Evolutionary conservation across 176 grass and related monocot species (phyloP).

Genomic region (Neostapfia colusana): DNA sequence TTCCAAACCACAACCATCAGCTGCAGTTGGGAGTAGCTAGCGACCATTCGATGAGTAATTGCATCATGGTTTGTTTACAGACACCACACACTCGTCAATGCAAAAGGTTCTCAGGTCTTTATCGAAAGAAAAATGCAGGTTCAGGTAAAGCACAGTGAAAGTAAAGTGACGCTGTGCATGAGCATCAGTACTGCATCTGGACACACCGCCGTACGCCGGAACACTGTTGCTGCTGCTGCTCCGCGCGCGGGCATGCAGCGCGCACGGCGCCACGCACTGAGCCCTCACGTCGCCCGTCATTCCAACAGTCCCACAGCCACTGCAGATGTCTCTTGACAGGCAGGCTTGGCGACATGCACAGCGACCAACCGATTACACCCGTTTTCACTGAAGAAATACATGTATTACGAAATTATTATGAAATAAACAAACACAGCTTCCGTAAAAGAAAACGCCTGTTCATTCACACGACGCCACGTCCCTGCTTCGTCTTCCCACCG

Average conservation of each 20-base stretch:
- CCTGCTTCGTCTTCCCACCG: neutral
- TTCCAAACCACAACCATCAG: too few relatives aligned
- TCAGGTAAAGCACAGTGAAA: too few relatives aligned
- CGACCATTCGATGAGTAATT: too few relatives aligned
- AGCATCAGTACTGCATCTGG: neutral
- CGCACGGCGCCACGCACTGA: slow-evolving; percentile 12
- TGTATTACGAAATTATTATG: neutral
- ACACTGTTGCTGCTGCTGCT: slow-evolving; percentile 1
- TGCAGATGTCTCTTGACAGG: too few relatives aligned
- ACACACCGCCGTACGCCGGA: neutral
- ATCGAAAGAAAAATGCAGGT: too few relatives aligned
- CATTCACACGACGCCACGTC: neutral
- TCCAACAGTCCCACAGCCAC: slow-evolving; percentile 7
- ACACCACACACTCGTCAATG: too few relatives aligned
- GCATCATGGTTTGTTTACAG: too few relatives aligned
- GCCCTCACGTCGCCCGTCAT: slow-evolving; percentile 42
- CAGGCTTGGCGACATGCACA: too few relatives aligned
- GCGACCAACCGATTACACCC: neutral
- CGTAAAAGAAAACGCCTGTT: slow-evolving; percentile 1
- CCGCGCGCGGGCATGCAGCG: neutral
- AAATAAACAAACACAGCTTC: neutral
- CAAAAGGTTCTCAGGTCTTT: too few relatives aligned
- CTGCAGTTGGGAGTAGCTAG: too few relatives aligned
- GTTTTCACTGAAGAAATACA: neutral
- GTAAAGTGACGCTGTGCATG: neutral